Conservation (phyloP, 2,329 filamentous ascomycete genomes). For the Stagonosporopsis cucurbitacearum region DNA sequence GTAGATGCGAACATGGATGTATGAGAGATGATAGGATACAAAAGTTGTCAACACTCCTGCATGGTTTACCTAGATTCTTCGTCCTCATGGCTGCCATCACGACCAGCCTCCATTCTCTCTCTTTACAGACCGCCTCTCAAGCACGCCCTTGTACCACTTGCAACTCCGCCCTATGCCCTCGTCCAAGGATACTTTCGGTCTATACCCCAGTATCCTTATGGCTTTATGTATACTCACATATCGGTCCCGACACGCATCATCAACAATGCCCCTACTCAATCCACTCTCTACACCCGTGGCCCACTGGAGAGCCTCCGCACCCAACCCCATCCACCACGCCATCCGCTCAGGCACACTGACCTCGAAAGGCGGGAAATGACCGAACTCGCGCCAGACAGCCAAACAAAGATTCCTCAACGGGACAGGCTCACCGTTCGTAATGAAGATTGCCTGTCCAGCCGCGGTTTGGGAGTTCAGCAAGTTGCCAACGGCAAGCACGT, state of each 20-base stretch:
- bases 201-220: slow-evolving; percentile 59
- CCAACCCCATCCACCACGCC: slow-evolving; percentile 56
- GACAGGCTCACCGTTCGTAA: slow-evolving; percentile 86
- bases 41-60: neutral
- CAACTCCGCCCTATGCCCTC: slow-evolving; percentile 54
- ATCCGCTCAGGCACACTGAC: slow-evolving; percentile 57
- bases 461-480: slow-evolving; percentile 68
- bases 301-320: slow-evolving; percentile 57
- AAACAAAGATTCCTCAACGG: slow-evolving; percentile 92
- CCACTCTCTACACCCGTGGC: slow-evolving; percentile 53
- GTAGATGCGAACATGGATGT: slow-evolving; percentile 9
- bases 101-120: slow-evolving; percentile 12
- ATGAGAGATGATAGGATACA: slow-evolving; percentile 1
- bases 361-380: slow-evolving; percentile 58
- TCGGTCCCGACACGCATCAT: slow-evolving; percentile 60
- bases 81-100: neutral
- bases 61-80: neutral
- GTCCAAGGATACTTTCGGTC: slow-evolving; percentile 57
- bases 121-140: slow-evolving; percentile 1
- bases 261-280: slow-evolving; percentile 61
- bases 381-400: slow-evolving; percentile 73
- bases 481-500: slow-evolving; percentile 78
- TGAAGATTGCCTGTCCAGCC: slow-evolving; percentile 82
- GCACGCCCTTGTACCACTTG: slow-evolving; percentile 14
- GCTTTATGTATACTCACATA: slow-evolving; percentile 63